Percentiles rank a stretch among this genome's conserved stretches.
Evolutionary conservation across 805 yeast genomes (phyloP).

Genomic region (Nakazawaea ishiwadae): DNA sequence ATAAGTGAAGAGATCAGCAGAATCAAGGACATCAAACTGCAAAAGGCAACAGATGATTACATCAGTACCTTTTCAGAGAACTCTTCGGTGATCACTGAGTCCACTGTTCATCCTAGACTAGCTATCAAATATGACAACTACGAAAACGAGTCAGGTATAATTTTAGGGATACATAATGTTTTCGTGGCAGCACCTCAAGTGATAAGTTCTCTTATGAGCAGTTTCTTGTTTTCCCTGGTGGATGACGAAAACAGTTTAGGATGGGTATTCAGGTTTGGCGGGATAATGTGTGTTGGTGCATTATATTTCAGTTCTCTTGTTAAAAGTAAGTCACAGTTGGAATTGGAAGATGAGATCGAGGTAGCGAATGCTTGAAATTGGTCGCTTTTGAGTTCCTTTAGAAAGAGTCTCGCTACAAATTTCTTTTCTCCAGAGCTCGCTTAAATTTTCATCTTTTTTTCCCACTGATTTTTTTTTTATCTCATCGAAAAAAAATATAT

Average conservation of each 20-base stretch:
- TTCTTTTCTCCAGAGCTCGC: background rate
- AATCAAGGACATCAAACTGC: constrained; percentile 41
- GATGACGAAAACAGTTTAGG: constrained; percentile 35
- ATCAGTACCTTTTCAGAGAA: constrained; percentile 7
- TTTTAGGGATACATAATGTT: constrained; percentile 53
- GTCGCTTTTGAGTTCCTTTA: no score
- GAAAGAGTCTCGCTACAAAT: background rate
- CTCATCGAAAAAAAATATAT: background rate
- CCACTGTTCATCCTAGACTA: constrained; percentile 15
- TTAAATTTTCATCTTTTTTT: background rate
- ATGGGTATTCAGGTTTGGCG: constrained; percentile 57
- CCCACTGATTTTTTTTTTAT: background rate
- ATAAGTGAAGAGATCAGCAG: constrained; percentile 54
- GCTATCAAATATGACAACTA: constrained; percentile 30
- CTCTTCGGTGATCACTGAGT: constrained; percentile 4
- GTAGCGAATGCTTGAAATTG: constrained; percentile 9
- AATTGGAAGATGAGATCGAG: constrained; percentile 27
- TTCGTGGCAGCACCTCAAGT: constrained; percentile 58
- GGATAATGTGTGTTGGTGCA: constrained; percentile 45
- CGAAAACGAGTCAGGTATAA: constrained; percentile 53
- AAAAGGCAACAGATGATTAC: constrained; percentile 17
- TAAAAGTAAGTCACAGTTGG: constrained; percentile 34
- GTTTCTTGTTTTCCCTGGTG: constrained; percentile 38
- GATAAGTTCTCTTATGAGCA: constrained; percentile 42
- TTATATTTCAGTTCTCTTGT: constrained; percentile 34